Percentiles rank a stretch among this genome's conserved stretches.
Evolutionary conservation across 2,329 filamentous ascomycete species (phyloP).

Genomic region (Penicillium janthinellum): DNA sequence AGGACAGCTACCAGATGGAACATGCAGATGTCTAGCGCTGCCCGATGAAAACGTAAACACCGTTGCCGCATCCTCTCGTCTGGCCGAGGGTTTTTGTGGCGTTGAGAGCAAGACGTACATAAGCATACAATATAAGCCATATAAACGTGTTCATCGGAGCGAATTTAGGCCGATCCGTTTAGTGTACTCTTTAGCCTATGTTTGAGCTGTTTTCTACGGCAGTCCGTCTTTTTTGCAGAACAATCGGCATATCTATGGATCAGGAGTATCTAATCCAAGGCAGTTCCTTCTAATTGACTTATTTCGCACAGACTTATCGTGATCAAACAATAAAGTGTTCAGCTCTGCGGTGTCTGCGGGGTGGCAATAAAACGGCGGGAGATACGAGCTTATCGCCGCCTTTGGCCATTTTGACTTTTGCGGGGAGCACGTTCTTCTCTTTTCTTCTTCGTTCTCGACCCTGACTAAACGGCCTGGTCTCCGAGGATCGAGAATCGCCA

Average conservation of each 20-base stretch:
- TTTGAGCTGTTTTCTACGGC: no score
- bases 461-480: background rate
- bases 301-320: no score
- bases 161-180: no score
- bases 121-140: background rate
- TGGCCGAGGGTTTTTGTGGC: background rate
- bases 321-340: no score
- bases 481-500: background rate
- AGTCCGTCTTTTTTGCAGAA: no score
- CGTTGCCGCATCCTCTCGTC: background rate
- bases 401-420: constrained; percentile 3
- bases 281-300: no score
- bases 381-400: background rate
- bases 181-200: no score
- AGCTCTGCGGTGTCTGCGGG: background rate
- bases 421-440: constrained; percentile 1
- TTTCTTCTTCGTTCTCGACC: background rate
- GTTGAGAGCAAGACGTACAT: background rate
- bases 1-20: constrained; percentile 31
- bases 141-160: background rate
- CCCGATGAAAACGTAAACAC: background rate
- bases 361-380: constrained; percentile 1
- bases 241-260: no score
- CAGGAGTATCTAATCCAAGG: no score
- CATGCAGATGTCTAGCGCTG: constrained; percentile 15